phyloP scores from a whole-genome alignment of 768 basidiomycete species.

The Mycena alexandri region DNA sequence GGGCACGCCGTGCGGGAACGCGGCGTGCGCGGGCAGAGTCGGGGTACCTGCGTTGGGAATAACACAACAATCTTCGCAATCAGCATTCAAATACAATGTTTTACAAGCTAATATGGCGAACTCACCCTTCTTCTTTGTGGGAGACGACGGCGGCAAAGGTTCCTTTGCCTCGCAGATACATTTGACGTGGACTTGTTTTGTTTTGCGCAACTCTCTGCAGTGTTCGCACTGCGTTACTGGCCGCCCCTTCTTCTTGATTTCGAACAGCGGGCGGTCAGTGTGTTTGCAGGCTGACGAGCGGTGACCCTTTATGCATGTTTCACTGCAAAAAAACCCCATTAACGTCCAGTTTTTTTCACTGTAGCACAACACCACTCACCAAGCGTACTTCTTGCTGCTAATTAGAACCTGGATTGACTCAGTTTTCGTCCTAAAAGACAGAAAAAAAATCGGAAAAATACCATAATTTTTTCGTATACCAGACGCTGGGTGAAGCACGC shows the following conservation, averaged over 20 bases:
- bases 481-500: constrained; percentile 50
- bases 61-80: constrained; percentile 55
- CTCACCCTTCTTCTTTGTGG: constrained; percentile 75
- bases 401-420: constrained; percentile 68
- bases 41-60: constrained; percentile 60
- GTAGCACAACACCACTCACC: constrained; percentile 58
- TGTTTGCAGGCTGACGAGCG: constrained; percentile 91
- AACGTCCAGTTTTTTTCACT: background rate
- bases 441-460: constrained; percentile 38
- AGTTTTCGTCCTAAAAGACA: constrained; percentile 13
- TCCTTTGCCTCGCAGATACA: constrained; percentile 87
- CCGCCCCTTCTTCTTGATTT: constrained; percentile 94
- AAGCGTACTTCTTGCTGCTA: constrained; percentile 85
- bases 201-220: constrained; percentile 88
- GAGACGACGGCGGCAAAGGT: constrained; percentile 55
- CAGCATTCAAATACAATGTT: constrained; percentile 48
- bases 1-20: constrained; percentile 85
- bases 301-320: constrained; percentile 95
- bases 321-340: constrained; percentile 57
- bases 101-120: constrained; percentile 39
- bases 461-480: constrained; percentile 56
- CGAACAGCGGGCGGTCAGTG: constrained; percentile 88
- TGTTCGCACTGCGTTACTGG: constrained; percentile 92
- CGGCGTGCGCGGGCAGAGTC: constrained; percentile 75
- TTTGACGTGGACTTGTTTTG: constrained; percentile 88